Conservation (phyloP, 2,329 filamentous ascomycete genomes). For the Neofusicoccum sp. region DNA sequence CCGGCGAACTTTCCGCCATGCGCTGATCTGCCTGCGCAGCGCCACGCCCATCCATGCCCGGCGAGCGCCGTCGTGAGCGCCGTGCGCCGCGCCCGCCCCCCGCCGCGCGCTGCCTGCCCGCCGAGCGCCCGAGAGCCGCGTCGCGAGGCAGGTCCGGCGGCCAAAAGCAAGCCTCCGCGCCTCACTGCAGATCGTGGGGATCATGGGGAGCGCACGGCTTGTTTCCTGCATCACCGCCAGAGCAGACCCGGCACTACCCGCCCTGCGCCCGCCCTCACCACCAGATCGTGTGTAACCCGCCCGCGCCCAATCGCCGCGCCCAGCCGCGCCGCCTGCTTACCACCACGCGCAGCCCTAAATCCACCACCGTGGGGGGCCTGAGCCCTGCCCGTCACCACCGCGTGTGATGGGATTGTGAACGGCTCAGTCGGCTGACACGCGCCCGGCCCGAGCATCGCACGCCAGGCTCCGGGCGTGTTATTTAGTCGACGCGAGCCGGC, state of each 20-base stretch:
- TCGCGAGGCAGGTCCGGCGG: not conserved
- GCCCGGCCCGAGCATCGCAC: not conserved
- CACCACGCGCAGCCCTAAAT: conserved; percentile 4
- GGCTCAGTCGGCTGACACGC: conserved; percentile 12
- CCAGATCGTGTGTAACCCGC: conserved; percentile 6
- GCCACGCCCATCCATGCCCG: conserved; percentile 9
- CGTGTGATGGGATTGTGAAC: conserved; percentile 15
- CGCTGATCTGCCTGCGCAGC: conserved; percentile 1
- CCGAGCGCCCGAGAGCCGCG: not conserved
- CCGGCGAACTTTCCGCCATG: conserved; percentile 9
- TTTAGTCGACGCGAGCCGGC: conserved; percentile 1
- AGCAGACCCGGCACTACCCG: not conserved
- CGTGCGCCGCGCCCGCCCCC: not conserved
- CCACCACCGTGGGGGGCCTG: not conserved
- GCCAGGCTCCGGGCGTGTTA: not conserved
- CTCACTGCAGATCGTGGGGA: conserved; percentile 12
- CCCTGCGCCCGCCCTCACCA: not conserved
- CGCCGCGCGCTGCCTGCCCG: not conserved
- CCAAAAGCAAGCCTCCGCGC: not conserved
- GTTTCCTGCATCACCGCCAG: not conserved
- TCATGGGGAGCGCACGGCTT: conserved; percentile 4
- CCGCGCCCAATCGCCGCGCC: not conserved
- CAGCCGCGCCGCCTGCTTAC: not conserved
- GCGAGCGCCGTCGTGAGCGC: not conserved
- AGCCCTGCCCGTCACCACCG: not conserved